A percentile compares a stretch with the other conserved stretches of the same genome.
These are phyloP conservation scores for Myriosclerotinia scirpicola DNA, from an alignment of 2,329 filamentous ascomycete species.

Conservation along the genomic window DNA sequence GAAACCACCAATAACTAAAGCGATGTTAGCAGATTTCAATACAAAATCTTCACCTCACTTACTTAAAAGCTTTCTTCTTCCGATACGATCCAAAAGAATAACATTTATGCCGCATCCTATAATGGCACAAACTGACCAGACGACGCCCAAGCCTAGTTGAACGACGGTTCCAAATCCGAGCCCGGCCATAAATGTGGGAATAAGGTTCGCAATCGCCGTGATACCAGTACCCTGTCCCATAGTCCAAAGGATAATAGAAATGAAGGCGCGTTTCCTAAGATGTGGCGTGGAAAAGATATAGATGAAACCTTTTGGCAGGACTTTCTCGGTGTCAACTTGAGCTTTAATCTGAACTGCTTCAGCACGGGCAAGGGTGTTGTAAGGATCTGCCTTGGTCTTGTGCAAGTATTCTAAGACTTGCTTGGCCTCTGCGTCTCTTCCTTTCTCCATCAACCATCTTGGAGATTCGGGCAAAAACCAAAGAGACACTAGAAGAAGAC, in stretches of 20 bases:
- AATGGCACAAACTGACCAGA: constrained; percentile 7
- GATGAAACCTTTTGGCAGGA: constrained; percentile 19
- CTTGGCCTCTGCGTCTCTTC: constrained; percentile 25
- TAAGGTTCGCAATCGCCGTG: constrained; percentile 16
- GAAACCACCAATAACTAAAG: constrained; percentile 33
- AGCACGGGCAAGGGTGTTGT: constrained; percentile 10
- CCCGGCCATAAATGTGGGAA: constrained; percentile 16
- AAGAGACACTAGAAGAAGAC: constrained; percentile 43
- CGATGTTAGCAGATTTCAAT: constrained; percentile 20
- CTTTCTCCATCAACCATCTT: constrained; percentile 42
- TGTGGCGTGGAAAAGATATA: constrained; percentile 17
- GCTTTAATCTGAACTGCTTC: constrained; percentile 15
- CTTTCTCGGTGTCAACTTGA: constrained; percentile 9
- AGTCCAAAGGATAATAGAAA: constrained; percentile 14
- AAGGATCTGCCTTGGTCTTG: constrained; percentile 10
- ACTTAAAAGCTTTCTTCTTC: constrained; percentile 16
- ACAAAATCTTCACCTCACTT: not conserved
- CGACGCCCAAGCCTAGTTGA: constrained; percentile 4
- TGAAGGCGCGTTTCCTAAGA: constrained; percentile 16
- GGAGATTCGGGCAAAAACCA: constrained; percentile 69
- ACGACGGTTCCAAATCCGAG: constrained; percentile 16
- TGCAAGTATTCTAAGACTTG: constrained; percentile 28
- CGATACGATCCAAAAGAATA: constrained; percentile 14
- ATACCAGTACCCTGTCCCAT: constrained; percentile 19
- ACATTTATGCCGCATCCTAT: constrained; percentile 14